These are phyloP conservation scores for Aspergillus sp. DNA, from an alignment of 2,329 filamentous ascomycete genomes.

Conservation along the genomic window DNA sequence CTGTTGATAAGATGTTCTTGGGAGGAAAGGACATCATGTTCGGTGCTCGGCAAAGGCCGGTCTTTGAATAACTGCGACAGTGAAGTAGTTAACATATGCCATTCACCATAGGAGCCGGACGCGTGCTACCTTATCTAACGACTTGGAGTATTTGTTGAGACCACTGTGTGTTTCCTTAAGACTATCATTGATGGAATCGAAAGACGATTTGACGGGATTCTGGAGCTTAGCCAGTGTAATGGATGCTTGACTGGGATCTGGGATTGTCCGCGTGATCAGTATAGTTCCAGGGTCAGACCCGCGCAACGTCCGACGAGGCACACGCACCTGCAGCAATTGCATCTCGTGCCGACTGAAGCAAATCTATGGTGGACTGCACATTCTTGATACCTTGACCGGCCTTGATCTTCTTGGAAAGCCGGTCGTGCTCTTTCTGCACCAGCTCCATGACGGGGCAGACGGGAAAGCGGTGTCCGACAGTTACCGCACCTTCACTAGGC, in stretches of 20 bases:
- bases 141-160: conserved; percentile 80
- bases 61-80: conserved; percentile 64
- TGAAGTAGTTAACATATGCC: neutral
- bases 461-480: conserved; percentile 30
- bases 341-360: conserved; percentile 72
- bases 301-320: neutral
- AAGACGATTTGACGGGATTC: conserved; percentile 76
- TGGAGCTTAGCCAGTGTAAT: conserved; percentile 81
- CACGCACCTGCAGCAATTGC: conserved; percentile 68
- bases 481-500: conserved; percentile 29
- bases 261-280: conserved; percentile 10
- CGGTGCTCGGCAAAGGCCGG: conserved; percentile 69
- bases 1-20: conserved; percentile 81
- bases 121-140: conserved; percentile 70
- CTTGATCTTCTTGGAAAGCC: conserved; percentile 68
- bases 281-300: neutral
- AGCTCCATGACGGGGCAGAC: conserved; percentile 54
- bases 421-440: conserved; percentile 72
- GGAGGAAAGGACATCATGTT: conserved; percentile 76
- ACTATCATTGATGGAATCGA: conserved; percentile 77
- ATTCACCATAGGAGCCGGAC: neutral
- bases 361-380: conserved; percentile 79
- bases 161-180: conserved; percentile 81
- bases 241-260: conserved; percentile 69
- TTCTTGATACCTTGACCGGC: conserved; percentile 72